A percentile compares a stretch with the other conserved stretches of the same genome.
Evolutionary conservation across 768 basidiomycete genomes (phyloP).

Genomic region (Pleurotus platypus): DNA sequence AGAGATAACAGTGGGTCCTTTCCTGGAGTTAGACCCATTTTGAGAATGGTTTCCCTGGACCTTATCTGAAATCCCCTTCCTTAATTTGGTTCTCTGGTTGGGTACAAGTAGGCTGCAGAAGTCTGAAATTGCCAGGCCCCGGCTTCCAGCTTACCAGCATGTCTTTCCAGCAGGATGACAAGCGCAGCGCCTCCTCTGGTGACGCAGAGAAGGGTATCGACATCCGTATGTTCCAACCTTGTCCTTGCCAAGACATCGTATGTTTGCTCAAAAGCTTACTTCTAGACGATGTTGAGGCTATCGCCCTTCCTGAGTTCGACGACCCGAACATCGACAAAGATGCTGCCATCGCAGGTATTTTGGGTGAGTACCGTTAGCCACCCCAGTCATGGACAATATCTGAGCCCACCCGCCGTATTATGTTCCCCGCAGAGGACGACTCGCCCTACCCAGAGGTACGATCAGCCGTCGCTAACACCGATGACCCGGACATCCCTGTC

Average conservation of each 20-base stretch:
- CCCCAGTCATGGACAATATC: neutral
- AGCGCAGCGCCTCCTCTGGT: constrained; percentile 20
- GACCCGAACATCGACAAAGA: constrained; percentile 45
- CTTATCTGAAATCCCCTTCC: constrained; percentile 21
- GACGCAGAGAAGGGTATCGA: constrained; percentile 27
- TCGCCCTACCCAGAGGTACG: constrained; percentile 85
- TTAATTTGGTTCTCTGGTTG: constrained; percentile 16
- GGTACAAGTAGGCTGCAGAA: constrained; percentile 24
- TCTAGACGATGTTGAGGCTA: constrained; percentile 4
- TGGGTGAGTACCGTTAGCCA: neutral
- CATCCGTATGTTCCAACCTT: constrained; percentile 14
- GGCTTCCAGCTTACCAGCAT: constrained; percentile 23
- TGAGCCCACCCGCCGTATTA: neutral
- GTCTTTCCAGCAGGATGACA: constrained; percentile 25
- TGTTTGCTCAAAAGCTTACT: neutral
- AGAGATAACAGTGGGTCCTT: constrained; percentile 10
- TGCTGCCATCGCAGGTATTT: constrained; percentile 10
- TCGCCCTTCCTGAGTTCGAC: constrained; percentile 30
- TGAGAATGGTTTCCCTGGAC: constrained; percentile 10
- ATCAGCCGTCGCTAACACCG: constrained; percentile 70
- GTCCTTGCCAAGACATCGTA: neutral
- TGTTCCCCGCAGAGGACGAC: constrained; percentile 45
- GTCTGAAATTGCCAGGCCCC: constrained; percentile 4
- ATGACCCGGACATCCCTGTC: constrained; percentile 62
- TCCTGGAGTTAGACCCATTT: constrained; percentile 7